Conservation (phyloP, 2,329 filamentous ascomycete species). For the Trichoderma brevicompactum region DNA sequence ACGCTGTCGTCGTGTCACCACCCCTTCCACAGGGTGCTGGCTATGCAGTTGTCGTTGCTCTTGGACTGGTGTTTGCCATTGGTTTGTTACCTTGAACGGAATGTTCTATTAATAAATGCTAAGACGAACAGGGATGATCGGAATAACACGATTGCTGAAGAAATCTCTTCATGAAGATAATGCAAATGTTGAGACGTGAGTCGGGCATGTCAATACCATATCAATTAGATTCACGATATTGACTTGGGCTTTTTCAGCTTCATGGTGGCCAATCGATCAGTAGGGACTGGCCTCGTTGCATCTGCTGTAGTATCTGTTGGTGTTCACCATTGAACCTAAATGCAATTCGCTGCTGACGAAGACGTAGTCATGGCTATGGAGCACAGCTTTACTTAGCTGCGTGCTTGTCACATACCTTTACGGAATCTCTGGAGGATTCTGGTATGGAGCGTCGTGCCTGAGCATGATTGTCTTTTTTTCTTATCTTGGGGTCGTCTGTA, state of each 20-base stretch:
- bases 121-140: conserved; percentile 12
- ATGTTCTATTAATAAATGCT: not conserved
- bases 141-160: conserved; percentile 8
- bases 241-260: not conserved
- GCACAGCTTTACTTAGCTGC: conserved; percentile 13
- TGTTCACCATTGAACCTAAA: not conserved
- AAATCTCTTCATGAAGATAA: conserved; percentile 9
- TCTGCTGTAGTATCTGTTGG: conserved; percentile 22
- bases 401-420: conserved; percentile 14
- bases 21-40: conserved; percentile 1
- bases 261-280: conserved; percentile 18
- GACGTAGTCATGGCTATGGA: conserved; percentile 17
- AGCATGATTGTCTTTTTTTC: conserved; percentile 22
- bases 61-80: conserved; percentile 11
- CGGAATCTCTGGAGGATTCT: conserved; percentile 18
- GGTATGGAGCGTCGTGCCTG: conserved; percentile 13
- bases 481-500: conserved; percentile 17
- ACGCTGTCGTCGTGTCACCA: not conserved
- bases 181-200: conserved; percentile 15
- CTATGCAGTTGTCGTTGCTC: conserved; percentile 12
- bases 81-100: not conserved
- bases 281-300: conserved; percentile 11
- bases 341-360: not conserved
- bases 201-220: no score
- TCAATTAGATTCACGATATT: no score